Percentiles rank a stretch among this genome's conserved stretches.
These are phyloP conservation scores for Raffaelea arxii DNA, from an alignment of 2,329 filamentous ascomycete genomes.

Conservation along the genomic window DNA sequence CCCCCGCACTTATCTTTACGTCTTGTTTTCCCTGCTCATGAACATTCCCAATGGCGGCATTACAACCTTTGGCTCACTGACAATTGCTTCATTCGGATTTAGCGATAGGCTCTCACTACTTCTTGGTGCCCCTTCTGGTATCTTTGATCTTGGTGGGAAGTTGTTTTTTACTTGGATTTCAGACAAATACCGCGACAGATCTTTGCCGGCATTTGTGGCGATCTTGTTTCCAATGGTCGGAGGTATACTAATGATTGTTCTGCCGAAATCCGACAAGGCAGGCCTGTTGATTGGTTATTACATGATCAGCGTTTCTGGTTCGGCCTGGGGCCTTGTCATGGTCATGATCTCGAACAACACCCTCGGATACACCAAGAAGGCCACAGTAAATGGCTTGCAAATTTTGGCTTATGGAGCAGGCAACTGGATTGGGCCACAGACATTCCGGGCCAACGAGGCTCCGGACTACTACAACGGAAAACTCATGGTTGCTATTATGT, in stretches of 20 bases:
- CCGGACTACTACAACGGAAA: too few species aligned
- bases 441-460: constrained; percentile 11
- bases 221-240: too few species aligned
- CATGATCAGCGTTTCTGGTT: constrained; percentile 13
- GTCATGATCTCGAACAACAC: constrained; percentile 8
- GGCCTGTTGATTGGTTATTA: constrained; percentile 14
- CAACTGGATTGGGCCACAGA: constrained; percentile 13
- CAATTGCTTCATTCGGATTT: constrained; percentile 43
- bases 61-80: constrained; percentile 48
- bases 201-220: too few species aligned
- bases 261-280: constrained; percentile 12
- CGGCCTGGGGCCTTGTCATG: too few species aligned
- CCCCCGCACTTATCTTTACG: constrained; percentile 15
- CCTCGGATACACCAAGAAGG: constrained; percentile 9
- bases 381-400: constrained; percentile 9
- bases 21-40: constrained; percentile 12
- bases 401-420: constrained; percentile 15
- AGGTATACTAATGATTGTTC: too few species aligned
- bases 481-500: too few species aligned
- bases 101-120: too few species aligned
- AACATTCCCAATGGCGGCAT: constrained; percentile 23
- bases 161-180: too few species aligned
- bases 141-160: too few species aligned
- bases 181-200: too few species aligned
- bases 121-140: too few species aligned